Base-by-base conservation (phyloP, 768 basidiomycete species). In the Panaeolus cyanescens region DNA sequence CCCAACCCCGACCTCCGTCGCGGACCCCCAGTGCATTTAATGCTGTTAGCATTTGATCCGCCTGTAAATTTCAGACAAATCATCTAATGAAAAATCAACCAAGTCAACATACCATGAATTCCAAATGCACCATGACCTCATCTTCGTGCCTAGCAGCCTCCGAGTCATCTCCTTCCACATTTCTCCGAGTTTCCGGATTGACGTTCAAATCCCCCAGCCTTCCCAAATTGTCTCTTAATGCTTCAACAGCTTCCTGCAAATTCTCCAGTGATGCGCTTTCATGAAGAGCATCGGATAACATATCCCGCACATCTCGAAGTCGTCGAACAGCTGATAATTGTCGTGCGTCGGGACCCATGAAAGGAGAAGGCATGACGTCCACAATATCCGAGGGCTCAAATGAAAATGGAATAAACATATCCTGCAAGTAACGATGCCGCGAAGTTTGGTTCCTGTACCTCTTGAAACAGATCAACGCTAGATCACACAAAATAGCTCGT, bases 11-110 rank as follows among this genome's bases (percentile, higher is more conserved):
- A 32, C 34, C 60, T 60, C 59, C 30, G 13, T 58, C 55, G 30
- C 59, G 61, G 6, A 58, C 60, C 59, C 61, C 62, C 58, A 61
- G 34, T 55, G 56, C 59, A 58, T 39, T 63, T 31, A 62, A 54
- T 17, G 68, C 68, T 15, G 65, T 64, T 31, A 77, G 61, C 74
- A 78, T 74, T 56, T 77, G 72, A 31, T 74, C 74, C 20, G 75
- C 74, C 76, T 77, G 55, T 17, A 4, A 50, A 55, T 30, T 40
- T 30, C 25, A 54, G 64, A 55, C 59, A n/a, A n/a, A n/a, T n/a
- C n/a, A 32, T 19, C 42, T 33, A 33, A 42, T 28, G 13, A 31
- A 30, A 10, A 53, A 20, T 36, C 15, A 20, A 4, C 28, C 20
- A 15, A 42, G 40, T 15, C 28, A 17, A 67, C 75, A 8, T 31